These are phyloP conservation scores for Euclidium syriacum DNA, from an alignment of 345 rosid genomes.

Conservation along the genomic window DNA sequence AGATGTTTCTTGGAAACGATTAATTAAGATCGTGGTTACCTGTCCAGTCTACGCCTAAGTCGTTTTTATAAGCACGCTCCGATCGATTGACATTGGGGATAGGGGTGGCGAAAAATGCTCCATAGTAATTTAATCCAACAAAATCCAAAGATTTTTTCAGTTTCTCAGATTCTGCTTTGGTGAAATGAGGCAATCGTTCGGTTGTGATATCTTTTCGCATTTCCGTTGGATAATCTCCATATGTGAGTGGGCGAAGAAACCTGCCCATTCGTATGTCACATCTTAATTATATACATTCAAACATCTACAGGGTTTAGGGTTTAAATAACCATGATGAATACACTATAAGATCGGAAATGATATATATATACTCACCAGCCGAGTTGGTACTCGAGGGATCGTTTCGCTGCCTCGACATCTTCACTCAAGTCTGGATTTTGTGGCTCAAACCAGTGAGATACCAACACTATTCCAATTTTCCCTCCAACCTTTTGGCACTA, in stretches of 20 bases:
- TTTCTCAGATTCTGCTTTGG: slow-evolving; percentile 11
- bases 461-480: slow-evolving; percentile 29
- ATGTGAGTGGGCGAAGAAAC: slow-evolving; percentile 27
- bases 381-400: slow-evolving; percentile 30
- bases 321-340: too few species aligned
- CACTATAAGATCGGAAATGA: background rate
- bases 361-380: slow-evolving; percentile 34
- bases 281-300: too few species aligned
- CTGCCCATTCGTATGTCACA: slow-evolving; percentile 11
- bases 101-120: slow-evolving; percentile 29
- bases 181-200: slow-evolving; percentile 6
- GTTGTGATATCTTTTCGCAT: background rate
- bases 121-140: slow-evolving; percentile 35
- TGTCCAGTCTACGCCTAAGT: slow-evolving; percentile 19
- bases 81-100: background rate
- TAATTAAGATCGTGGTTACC: slow-evolving; percentile 18
- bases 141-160: slow-evolving; percentile 21
- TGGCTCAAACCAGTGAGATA: slow-evolving; percentile 33
- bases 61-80: background rate
- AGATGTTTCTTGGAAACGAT: background rate
- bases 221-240: slow-evolving; percentile 24
- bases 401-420: slow-evolving; percentile 19
- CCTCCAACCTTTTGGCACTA: slow-evolving; percentile 26
- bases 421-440: slow-evolving; percentile 5
- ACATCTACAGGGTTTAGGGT: too few species aligned